Evolutionary conservation across 176 grass and related monocot species (phyloP), one percentile per base, ranked within the genome.

Genomic region (Bromus sterilis): DNA sequence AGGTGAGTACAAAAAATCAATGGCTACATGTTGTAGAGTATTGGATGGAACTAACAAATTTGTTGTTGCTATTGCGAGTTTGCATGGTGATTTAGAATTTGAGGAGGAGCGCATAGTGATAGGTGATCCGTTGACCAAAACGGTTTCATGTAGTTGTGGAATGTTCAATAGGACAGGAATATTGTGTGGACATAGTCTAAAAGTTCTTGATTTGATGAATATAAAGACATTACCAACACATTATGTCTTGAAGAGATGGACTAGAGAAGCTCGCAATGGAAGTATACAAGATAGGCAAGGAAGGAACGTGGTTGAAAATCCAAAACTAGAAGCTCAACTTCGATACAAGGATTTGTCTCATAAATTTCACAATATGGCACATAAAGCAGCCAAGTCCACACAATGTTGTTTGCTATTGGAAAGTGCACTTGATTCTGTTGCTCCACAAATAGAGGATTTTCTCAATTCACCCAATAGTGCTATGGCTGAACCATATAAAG

Each of bases 1-100:
- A 63, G 69, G 80, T 41, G 85, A 82, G 56, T 87, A 87, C 33
- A 78, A 87, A 81, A 70, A 60, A 66, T 80, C 69, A 24, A 81
- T 75, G 78, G 69, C 2, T n/a, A n/a, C n/a, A n/a, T n/a, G n/a
- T n/a, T n/a, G n/a, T n/a, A n/a, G n/a, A n/a, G n/a, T n/a, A n/a
- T 60, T 60, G 57, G 57, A 60, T 28, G 57, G 3, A 9, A 60
- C 28, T 26, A 60, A 60, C 11, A 25, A 25, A 12, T 60, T 28
- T 60, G 24, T 60, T 12, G 57, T 60, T 11, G 26, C 58, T 14
- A 61, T 61, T 30, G 25, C 4, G 57, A 29, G 57, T 26, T 26
- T 60, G 25, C 24, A 2, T 25, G 56, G 7, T 28, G n/a, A 60
- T 60, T 60, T 26, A 26, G 4, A 8, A 9, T 60, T 60, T 14